A percentile compares a stretch with the other conserved stretches of the same genome.
Conservation (phyloP, 2,329 filamentous ascomycete genomes). For the Macrophomina tecta region DNA sequence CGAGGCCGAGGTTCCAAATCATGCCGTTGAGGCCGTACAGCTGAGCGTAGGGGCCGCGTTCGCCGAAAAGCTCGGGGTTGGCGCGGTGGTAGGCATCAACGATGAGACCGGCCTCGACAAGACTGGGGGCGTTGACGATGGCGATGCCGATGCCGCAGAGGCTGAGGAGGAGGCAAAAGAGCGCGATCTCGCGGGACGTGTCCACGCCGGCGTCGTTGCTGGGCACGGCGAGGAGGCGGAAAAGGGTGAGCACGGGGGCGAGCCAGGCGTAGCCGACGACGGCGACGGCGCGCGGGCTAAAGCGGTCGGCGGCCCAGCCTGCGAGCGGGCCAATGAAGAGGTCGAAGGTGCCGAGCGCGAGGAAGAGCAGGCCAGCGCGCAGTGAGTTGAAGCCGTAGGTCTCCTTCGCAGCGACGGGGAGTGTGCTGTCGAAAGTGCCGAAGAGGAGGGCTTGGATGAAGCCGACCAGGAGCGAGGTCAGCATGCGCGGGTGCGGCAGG, state of each 20-base stretch:
- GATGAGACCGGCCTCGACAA: constrained; percentile 64
- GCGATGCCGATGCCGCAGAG: constrained; percentile 60
- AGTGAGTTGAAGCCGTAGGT: constrained; percentile 54
- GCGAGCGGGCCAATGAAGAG: constrained; percentile 54
- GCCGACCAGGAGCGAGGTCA: constrained; percentile 44
- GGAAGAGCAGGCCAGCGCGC: constrained; percentile 52
- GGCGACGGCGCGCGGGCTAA: constrained; percentile 51
- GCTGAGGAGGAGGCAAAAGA: constrained; percentile 54
- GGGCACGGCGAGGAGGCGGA: constrained; percentile 1
- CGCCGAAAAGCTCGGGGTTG: constrained; percentile 62
- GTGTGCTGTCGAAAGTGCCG: constrained; percentile 55
- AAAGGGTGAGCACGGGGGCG: constrained; percentile 39
- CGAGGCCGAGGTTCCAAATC: constrained; percentile 65
- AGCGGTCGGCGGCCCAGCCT: constrained; percentile 55
- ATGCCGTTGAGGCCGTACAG: constrained; percentile 70
- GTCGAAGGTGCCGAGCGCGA: constrained; percentile 52
- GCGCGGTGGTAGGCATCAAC: constrained; percentile 62
- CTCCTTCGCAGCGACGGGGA: constrained; percentile 52
- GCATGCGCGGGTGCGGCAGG: constrained; percentile 40
- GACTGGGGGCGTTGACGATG: constrained; percentile 58
- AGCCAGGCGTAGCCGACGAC: constrained; percentile 53
- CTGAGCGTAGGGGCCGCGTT: constrained; percentile 67
- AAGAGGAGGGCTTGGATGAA: constrained; percentile 53
- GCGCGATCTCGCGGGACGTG: constrained; percentile 46
- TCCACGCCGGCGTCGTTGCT: no score